These are phyloP conservation scores for Fusarium sp. DNA, from an alignment of 2,329 filamentous ascomycete species.

Conservation along the genomic window DNA sequence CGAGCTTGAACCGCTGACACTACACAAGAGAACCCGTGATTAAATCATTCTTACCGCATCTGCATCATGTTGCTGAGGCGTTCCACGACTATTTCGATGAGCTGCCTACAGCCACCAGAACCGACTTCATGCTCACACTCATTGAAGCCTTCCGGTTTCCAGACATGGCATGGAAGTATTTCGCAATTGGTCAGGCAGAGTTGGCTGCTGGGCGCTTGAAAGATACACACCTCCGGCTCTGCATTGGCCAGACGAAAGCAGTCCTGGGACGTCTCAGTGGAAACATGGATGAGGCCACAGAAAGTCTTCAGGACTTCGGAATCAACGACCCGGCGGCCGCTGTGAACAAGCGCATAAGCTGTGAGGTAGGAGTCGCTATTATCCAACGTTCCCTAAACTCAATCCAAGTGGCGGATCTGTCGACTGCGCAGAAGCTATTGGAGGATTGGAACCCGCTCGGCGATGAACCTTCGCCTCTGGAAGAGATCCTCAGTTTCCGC, in stretches of 20 bases:
- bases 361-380: conserved; percentile 26
- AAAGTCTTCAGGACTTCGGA: conserved; percentile 23
- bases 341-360: conserved; percentile 21
- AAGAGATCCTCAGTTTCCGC: conserved; percentile 31
- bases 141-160: conserved; percentile 39
- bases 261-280: conserved; percentile 33
- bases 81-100: conserved; percentile 30
- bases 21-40: conserved; percentile 21
- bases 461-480: conserved; percentile 23
- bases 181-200: conserved; percentile 32
- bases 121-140: conserved; percentile 38
- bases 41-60: conserved; percentile 32
- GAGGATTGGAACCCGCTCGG: conserved; percentile 28
- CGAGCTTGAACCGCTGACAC: conserved; percentile 16
- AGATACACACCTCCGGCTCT: conserved; percentile 30
- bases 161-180: conserved; percentile 40
- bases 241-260: conserved; percentile 32
- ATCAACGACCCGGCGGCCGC: neutral
- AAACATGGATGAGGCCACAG: conserved; percentile 33
- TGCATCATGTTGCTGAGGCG: conserved; percentile 24
- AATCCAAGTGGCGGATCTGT: conserved; percentile 34
- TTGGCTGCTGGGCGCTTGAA: conserved; percentile 27
- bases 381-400: conserved; percentile 33
- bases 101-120: conserved; percentile 19
- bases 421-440: conserved; percentile 23